Evolutionary conservation across 2,329 filamentous ascomycete genomes (phyloP).

Genomic region (Penicillium psychrosexuale): DNA sequence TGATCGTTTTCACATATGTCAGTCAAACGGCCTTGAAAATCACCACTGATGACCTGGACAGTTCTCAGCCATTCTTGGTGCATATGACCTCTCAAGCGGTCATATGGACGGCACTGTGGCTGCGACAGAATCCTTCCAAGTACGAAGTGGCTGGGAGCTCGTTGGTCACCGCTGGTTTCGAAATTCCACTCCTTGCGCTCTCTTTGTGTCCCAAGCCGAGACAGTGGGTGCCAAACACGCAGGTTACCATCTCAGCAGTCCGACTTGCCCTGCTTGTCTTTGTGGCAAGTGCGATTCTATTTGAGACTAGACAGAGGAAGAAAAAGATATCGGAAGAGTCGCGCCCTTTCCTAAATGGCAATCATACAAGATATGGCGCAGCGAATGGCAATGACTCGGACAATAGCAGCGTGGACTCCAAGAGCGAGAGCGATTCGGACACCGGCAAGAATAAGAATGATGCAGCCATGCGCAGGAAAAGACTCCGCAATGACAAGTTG

Average conservation of each 20-base stretch:
- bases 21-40: slow-evolving; percentile 1
- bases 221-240: slow-evolving; percentile 8
- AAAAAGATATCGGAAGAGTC: slow-evolving; percentile 1
- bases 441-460: background rate
- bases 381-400: background rate
- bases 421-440: slow-evolving; percentile 5
- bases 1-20: slow-evolving; percentile 7
- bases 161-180: slow-evolving; percentile 10
- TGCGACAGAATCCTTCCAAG: slow-evolving; percentile 1
- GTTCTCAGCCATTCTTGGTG: slow-evolving; percentile 7
- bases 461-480: slow-evolving; percentile 1
- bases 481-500: slow-evolving; percentile 3
- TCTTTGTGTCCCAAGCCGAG: slow-evolving; percentile 3
- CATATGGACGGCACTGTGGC: slow-evolving; percentile 4
- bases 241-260: background rate
- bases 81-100: slow-evolving; percentile 10
- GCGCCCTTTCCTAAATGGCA: slow-evolving; percentile 5
- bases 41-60: slow-evolving; percentile 6
- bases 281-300: background rate
- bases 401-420: slow-evolving; percentile 3
- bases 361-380: slow-evolving; percentile 1
- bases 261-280: slow-evolving; percentile 1
- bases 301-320: background rate
- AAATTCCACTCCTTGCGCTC: slow-evolving; percentile 10
- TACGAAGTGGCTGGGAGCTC: slow-evolving; percentile 3